These are phyloP conservation scores for Flueggea neowawraea DNA, from an alignment of 441 rosid genomes.

Conservation along the genomic window DNA sequence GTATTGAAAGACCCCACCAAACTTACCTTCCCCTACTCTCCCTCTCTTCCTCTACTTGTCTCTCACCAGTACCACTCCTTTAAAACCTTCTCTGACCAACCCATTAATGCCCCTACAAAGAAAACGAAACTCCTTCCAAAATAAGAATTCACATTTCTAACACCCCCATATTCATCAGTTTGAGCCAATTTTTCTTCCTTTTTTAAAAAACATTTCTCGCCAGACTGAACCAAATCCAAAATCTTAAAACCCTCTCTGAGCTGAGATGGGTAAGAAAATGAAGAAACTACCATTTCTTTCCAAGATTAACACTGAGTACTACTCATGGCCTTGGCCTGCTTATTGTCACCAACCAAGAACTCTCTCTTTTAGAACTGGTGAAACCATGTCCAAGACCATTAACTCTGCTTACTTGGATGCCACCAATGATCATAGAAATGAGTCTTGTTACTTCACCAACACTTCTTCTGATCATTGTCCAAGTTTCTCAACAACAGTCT, in stretches of 20 bases:
- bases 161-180: neutral
- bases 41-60: slow-evolving; percentile 14
- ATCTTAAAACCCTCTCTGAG: no score
- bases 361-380: slow-evolving; percentile 45
- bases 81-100: slow-evolving; percentile 20
- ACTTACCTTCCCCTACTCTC: slow-evolving; percentile 13
- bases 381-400: slow-evolving; percentile 38
- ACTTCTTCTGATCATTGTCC: slow-evolving; percentile 22
- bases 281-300: slow-evolving; percentile 43
- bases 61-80: slow-evolving; percentile 14
- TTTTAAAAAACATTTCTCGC: neutral
- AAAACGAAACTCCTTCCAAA: neutral
- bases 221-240: neutral
- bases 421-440: slow-evolving; percentile 5
- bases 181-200: neutral
- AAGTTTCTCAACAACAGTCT: slow-evolving; percentile 31
- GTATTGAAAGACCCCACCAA: slow-evolving; percentile 21
- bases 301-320: slow-evolving; percentile 18
- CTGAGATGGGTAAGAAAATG: slow-evolving; percentile 33
- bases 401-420: slow-evolving; percentile 31
- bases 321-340: slow-evolving; percentile 79
- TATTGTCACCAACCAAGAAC: slow-evolving; percentile 75
- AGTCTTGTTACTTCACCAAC: slow-evolving; percentile 24
- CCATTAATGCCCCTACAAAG: slow-evolving; percentile 31
- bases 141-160: neutral